Evolutionary conservation across 345 rosid species (phyloP), one percentile per base, ranked within the genome.

Genomic region (Reutealis trisperma): DNA sequence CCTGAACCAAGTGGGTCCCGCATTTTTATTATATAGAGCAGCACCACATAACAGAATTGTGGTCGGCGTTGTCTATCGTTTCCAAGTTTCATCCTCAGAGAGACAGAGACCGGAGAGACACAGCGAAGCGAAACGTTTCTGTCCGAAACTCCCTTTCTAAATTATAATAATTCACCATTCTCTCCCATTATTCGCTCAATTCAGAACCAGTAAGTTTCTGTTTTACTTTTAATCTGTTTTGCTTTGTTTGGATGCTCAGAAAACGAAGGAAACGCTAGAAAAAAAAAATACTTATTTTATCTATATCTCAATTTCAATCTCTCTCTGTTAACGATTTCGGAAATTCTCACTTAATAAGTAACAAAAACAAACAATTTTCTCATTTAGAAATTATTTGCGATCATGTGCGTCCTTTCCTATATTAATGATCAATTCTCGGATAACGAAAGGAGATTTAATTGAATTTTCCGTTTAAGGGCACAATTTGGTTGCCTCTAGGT

Each of bases 241-340:
- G 14, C 52, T 47, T 37, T 70, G 74, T 70, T 70, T 70, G 74
- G 8, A 30, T 52, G 74, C 45, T 19, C 47, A 70, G 45, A 70
- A 52, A 63, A 70, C 11, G 47, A 2, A 19, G 45, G 25, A 66
- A 42, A 67, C 7, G 52, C 25, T 18, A 5, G 14, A 64, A 34
- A 37, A 19, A 32, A 32, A 32, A 32, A 3, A 2, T 2, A 3
- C 5, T 34, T 34, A 1, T 34, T 3, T 34, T 34, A 34, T 2
- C 41, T 1, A 34, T 34, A 34, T 34, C 2, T 34, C n/a, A n/a
- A n/a, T n/a, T n/a, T n/a, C n/a, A n/a, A n/a, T n/a, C n/a, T n/a
- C n/a, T n/a, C n/a, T n/a, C n/a, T n/a, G n/a, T n/a, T n/a, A n/a
- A n/a, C n/a, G n/a, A n/a, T n/a, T n/a, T n/a, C n/a, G n/a, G n/a